These are phyloP conservation scores for Puccinellia tenuiflora DNA, from an alignment of 176 grass and related monocot genomes.

Conservation along the genomic window DNA sequence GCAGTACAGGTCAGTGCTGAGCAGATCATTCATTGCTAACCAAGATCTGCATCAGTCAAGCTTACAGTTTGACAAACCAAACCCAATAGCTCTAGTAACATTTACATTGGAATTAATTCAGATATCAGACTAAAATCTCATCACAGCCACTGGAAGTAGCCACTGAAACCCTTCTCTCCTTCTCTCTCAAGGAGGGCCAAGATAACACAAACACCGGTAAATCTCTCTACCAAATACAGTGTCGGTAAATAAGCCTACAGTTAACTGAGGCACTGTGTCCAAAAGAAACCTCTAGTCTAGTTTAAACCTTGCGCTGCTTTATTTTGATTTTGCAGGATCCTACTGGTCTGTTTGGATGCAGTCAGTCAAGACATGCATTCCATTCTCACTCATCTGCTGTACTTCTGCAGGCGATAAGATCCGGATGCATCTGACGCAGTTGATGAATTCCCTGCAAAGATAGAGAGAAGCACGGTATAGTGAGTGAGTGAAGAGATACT, in stretches of 20 bases:
- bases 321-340: background rate
- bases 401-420: constrained; percentile 87
- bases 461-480: background rate
- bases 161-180: background rate
- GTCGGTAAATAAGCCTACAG: background rate
- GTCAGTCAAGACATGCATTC: constrained; percentile 62
- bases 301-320: background rate
- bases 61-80: background rate
- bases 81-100: background rate
- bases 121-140: background rate
- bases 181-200: background rate
- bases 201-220: background rate
- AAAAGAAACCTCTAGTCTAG: background rate
- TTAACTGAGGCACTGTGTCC: background rate
- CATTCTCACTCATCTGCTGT: constrained; percentile 87
- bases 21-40: background rate
- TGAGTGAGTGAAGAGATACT: background rate
- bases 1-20: background rate
- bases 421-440: constrained; percentile 87
- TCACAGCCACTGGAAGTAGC: background rate
- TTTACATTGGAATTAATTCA: background rate
- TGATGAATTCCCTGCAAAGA: constrained; percentile 75
- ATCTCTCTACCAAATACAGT: constrained; percentile 6
- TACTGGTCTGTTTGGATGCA: constrained; percentile 48
- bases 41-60: background rate